These are phyloP conservation scores for Pichia sp. DNA, from an alignment of 1,139 yeast species.

Conservation along the genomic window DNA sequence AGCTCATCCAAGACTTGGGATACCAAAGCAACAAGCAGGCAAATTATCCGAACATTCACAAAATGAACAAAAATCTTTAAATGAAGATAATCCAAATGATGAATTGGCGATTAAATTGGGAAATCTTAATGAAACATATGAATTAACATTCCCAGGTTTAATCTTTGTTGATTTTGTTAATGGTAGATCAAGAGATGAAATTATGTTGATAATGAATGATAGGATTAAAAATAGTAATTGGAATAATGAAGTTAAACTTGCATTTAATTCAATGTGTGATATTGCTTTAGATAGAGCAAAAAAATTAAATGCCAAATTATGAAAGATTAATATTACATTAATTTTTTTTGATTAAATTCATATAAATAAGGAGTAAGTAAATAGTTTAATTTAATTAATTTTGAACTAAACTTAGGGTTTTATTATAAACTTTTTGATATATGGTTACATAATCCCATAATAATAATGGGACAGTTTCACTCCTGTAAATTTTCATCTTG, in stretches of 20 bases:
- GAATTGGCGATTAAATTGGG: slow-evolving; percentile 42
- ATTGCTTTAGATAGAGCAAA: slow-evolving; percentile 72
- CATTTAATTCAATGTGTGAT: slow-evolving; percentile 83
- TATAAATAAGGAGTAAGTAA: too few species aligned
- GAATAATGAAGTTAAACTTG: slow-evolving; percentile 51
- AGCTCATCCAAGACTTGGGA: slow-evolving; percentile 90
- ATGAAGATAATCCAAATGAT: slow-evolving; percentile 28
- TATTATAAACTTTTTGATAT: too few species aligned
- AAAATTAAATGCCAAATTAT: slow-evolving; percentile 38
- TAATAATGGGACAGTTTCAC: too few species aligned
- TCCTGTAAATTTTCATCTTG: not conserved
- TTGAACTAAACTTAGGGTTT: too few species aligned
- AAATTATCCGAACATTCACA: slow-evolving; percentile 58
- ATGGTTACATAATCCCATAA: too few species aligned
- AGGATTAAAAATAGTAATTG: slow-evolving; percentile 55
- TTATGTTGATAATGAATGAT: slow-evolving; percentile 58
- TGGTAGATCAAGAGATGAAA: slow-evolving; percentile 61
- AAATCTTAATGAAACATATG: slow-evolving; percentile 57
- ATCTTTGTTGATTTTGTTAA: slow-evolving; percentile 88
- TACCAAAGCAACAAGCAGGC: slow-evolving; percentile 32
- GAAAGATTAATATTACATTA: not conserved
- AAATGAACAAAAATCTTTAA: slow-evolving; percentile 62
- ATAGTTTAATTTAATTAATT: too few species aligned
- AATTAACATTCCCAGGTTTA: slow-evolving; percentile 68
- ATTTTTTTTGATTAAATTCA: not conserved